phyloP scores from a whole-genome alignment of 805 yeast genomes.

The Blastobotrys mokoenaii region DNA sequence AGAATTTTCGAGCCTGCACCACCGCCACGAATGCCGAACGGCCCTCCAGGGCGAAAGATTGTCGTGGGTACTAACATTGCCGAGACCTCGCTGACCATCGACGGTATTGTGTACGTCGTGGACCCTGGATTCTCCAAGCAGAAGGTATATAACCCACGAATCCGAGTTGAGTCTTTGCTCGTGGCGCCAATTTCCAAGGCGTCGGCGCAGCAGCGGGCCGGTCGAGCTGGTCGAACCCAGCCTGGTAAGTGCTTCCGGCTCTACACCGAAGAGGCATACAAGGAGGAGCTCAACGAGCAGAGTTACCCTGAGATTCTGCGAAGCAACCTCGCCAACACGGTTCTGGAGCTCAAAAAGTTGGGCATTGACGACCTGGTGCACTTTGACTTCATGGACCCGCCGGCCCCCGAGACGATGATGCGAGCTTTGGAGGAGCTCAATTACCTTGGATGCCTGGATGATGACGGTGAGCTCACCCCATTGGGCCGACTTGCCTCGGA shows the following conservation, averaged over 20 bases:
- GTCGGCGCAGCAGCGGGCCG: conserved; percentile 91
- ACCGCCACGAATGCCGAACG: conserved; percentile 56
- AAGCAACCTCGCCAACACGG: conserved; percentile 85
- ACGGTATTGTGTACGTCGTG: conserved; percentile 82
- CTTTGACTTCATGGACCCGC: conserved; percentile 98
- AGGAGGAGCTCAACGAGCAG: conserved; percentile 88
- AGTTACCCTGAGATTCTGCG: conserved; percentile 93
- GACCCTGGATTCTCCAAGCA: conserved; percentile 94
- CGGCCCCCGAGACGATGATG: conserved; percentile 99
- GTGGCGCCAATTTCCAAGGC: conserved; percentile 89
- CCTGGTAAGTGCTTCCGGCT: conserved; percentile 93
- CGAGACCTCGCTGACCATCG: conserved; percentile 93
- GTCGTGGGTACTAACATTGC: conserved; percentile 93
- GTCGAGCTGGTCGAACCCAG: conserved; percentile 96
- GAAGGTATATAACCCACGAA: conserved; percentile 76
- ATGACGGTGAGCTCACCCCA: conserved; percentile 84
- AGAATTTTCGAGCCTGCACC: conserved; percentile 90
- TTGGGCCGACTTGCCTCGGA: conserved; percentile 85
- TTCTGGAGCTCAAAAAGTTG: conserved; percentile 82
- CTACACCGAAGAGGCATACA: conserved; percentile 94
- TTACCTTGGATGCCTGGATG: conserved; percentile 80
- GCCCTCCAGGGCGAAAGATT: conserved; percentile 97
- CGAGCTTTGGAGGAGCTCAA: conserved; percentile 93
- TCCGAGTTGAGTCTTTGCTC: conserved; percentile 84
- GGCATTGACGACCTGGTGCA: conserved; percentile 95